Conservation (phyloP, 2,329 filamentous ascomycete species). For the Myriosclerotinia duriaeana region DNA sequence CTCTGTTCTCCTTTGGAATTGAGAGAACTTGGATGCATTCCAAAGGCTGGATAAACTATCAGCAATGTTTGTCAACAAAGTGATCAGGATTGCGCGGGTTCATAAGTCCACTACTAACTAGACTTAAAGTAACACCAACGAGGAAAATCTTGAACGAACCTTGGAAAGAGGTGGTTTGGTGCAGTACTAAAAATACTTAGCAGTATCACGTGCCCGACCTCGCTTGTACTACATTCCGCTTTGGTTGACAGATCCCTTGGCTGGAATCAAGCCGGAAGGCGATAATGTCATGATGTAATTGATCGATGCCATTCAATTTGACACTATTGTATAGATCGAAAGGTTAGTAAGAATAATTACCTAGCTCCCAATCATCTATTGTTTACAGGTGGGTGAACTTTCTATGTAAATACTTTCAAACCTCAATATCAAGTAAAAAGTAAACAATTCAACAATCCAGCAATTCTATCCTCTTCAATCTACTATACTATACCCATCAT, state of each 20-base stretch:
- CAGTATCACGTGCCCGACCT: neutral
- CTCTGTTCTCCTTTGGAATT: neutral
- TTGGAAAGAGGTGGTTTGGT: neutral
- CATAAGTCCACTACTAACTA: neutral
- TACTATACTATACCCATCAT: neutral
- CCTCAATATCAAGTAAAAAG: neutral
- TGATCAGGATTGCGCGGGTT: neutral
- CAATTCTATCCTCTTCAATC: neutral
- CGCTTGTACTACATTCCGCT: neutral
- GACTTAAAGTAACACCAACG: neutral
- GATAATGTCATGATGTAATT: neutral
- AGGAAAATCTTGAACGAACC: neutral
- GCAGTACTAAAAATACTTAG: neutral
- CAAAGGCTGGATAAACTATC: too few species aligned
- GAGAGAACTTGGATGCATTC: neutral
- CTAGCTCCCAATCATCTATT: neutral
- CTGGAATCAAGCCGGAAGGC: neutral
- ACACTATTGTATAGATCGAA: neutral
- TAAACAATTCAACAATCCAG: neutral
- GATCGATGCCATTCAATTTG: too few species aligned
- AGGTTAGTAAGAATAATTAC: neutral
- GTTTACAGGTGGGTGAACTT: neutral
- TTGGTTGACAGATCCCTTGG: neutral
- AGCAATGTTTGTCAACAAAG: neutral
- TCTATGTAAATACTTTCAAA: neutral